A percentile compares a stretch with the other conserved stretches of the same genome.
Conservation (phyloP, 768 basidiomycete genomes). For the Termitomyces sp. region DNA sequence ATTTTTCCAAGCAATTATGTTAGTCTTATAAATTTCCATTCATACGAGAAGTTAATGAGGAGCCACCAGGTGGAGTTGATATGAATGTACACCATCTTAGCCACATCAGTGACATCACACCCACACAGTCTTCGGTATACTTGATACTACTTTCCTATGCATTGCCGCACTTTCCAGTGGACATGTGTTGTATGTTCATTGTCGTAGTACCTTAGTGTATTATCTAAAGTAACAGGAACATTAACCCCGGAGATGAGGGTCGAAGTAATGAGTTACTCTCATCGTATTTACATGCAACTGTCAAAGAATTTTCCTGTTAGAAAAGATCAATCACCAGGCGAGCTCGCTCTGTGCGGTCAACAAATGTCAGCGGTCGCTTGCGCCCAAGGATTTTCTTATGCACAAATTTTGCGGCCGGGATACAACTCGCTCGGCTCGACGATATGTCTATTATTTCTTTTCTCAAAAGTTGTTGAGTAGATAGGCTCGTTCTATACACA, state of each 20-base stretch:
- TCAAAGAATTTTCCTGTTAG: neutral
- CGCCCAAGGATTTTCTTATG: no score
- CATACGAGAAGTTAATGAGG: slow-evolving; percentile 13
- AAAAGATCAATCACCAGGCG: no score
- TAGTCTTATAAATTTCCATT: slow-evolving; percentile 27
- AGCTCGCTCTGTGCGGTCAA: neutral
- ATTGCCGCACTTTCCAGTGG: neutral
- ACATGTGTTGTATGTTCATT: neutral
- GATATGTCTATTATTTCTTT: neutral
- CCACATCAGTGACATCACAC: neutral
- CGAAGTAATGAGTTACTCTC: no score
- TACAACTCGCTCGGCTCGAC: neutral
- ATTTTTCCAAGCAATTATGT: slow-evolving; percentile 92
- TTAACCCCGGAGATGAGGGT: neutral
- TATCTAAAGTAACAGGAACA: neutral
- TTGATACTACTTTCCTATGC: neutral
- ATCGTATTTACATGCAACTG: no score
- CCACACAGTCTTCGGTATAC: neutral
- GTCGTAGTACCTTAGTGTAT: neutral
- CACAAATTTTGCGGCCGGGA: neutral
- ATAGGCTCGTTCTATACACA: neutral
- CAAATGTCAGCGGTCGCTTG: neutral
- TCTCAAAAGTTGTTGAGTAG: neutral
- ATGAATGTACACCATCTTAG: neutral
- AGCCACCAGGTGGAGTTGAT: slow-evolving; percentile 43